These are phyloP conservation scores for Arabidopsis thaliana DNA, from an alignment of 345 rosid species.

Conservation along the genomic window TAIR10.1 NC_003071.7:12665001-12665500, in stretches of 20 bases:
- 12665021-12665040: constrained; percentile 67
- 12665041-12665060: constrained; percentile 74
- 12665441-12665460: constrained; percentile 47
- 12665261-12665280: not conserved
- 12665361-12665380: constrained; percentile 40
- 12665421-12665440: constrained; percentile 48
- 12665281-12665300: constrained; percentile 30
- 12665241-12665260: constrained; percentile 32
- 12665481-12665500: constrained; percentile 50
- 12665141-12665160: constrained; percentile 39
- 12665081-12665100: constrained; percentile 83
- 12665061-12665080: constrained; percentile 85
- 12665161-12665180: constrained; percentile 53
- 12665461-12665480: constrained; percentile 56
- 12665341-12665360: constrained; percentile 18
- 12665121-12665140: constrained; percentile 71
- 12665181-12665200: constrained; percentile 41
- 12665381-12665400: constrained; percentile 26
- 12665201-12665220: constrained; percentile 51
- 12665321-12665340: constrained; percentile 42
- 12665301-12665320: constrained; percentile 38
- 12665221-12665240: constrained; percentile 27
- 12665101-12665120: constrained; percentile 80
- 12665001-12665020: constrained; percentile 54
- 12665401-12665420: constrained; percentile 38